Percentiles rank a stretch among this genome's conserved stretches.
Conservation (phyloP, 139 green algal genomes). For the Zygnema cylindricum region DNA sequence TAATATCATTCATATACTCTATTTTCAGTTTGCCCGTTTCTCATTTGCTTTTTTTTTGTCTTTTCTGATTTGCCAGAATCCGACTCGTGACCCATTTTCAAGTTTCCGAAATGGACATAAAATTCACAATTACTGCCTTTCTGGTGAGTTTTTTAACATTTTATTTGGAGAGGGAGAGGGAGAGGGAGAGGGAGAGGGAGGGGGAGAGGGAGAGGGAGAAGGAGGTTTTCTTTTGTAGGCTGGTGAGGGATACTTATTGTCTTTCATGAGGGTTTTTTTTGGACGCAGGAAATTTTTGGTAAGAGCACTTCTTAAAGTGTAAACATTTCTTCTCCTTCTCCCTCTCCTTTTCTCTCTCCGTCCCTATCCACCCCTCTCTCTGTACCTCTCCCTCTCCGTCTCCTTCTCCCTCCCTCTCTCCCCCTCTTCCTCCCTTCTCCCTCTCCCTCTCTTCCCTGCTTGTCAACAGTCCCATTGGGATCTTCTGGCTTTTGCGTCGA, state of each 20-base stretch:
- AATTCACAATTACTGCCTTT: neutral
- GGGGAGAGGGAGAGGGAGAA: too few relatives aligned
- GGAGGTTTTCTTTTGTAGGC: too few relatives aligned
- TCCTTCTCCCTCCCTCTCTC: neutral
- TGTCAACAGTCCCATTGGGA: neutral
- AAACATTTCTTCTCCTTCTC: neutral
- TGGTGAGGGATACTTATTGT: too few relatives aligned
- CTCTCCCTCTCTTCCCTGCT: neutral
- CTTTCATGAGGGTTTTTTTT: too few relatives aligned
- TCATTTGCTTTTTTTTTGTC: neutral
- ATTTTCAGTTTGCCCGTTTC: neutral
- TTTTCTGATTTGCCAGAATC: neutral
- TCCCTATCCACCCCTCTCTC: conserved; percentile 1
- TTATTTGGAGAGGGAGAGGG: too few relatives aligned
- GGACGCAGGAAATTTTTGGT: too few relatives aligned
- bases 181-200: too few relatives aligned
- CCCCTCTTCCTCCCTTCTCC: neutral
- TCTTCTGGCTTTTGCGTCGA: neutral
- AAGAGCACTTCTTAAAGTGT: too few relatives aligned
- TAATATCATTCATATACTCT: neutral
- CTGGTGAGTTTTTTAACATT: too few relatives aligned
- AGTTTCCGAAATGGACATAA: neutral
- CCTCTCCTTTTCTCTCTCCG: neutral
- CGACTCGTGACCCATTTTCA: neutral
- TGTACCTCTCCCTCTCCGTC: neutral